Percentiles rank a stretch among this genome's conserved stretches.
Conservation (phyloP, 257 asterid genomes). For the Nicotiana knightiana region DNA sequence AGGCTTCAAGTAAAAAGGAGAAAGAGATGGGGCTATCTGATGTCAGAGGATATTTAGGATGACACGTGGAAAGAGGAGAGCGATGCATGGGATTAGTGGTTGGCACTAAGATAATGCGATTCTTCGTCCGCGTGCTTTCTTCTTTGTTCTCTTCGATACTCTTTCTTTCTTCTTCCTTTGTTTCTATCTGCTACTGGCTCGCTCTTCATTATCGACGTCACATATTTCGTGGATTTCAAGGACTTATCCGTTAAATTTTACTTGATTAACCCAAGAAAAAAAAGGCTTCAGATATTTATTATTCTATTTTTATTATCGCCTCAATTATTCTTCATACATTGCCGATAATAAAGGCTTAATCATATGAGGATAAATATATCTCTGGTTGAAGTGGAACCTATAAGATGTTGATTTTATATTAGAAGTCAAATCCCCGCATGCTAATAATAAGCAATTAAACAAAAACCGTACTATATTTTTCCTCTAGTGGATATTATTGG, state of each 20-base stretch:
- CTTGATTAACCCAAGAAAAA: neutral
- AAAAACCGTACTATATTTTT: neutral
- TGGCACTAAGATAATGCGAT: constrained; percentile 16
- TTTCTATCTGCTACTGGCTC: neutral
- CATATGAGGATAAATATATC: no score
- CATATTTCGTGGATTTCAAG: neutral
- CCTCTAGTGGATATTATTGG: neutral
- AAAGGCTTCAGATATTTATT: no score
- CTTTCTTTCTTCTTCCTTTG: neutral
- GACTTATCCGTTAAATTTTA: neutral
- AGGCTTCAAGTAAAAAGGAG: neutral
- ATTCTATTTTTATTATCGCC: no score
- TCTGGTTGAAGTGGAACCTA: no score
- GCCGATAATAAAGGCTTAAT: no score
- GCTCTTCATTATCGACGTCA: neutral
- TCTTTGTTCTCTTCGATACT: neutral
- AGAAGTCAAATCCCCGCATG: neutral
- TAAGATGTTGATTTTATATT: neutral
- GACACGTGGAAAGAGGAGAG: constrained; percentile 24
- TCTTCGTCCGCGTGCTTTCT: neutral
- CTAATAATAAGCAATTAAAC: neutral
- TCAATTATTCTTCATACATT: no score
- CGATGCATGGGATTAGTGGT: constrained; percentile 14
- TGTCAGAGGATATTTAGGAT: constrained; percentile 15
- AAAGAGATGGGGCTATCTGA: constrained; percentile 21